These are phyloP conservation scores for Neurospora cerealis DNA, from an alignment of 495 filamentous ascomycete species.

Conservation along the genomic window DNA sequence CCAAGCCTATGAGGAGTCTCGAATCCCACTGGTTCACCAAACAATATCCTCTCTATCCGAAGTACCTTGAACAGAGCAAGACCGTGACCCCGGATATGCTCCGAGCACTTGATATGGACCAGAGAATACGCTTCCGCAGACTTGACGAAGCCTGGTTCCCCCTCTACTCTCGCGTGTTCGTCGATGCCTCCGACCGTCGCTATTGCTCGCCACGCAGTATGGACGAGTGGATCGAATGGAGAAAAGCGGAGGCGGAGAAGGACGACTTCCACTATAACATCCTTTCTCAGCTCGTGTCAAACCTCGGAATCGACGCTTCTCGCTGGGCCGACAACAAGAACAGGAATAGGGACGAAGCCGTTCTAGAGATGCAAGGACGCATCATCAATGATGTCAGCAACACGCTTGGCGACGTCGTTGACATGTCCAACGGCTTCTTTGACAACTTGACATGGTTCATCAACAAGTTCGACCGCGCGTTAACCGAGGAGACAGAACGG, in stretches of 20 bases:
- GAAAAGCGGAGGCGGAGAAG: background rate
- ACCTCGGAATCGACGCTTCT: background rate
- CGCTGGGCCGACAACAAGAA: background rate
- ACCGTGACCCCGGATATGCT: background rate
- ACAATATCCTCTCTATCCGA: slow-evolving; percentile 1
- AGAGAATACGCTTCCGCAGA: slow-evolving; percentile 1
- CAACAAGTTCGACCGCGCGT: background rate
- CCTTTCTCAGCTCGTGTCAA: background rate
- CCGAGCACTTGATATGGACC: slow-evolving; percentile 1
- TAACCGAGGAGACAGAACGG: background rate
- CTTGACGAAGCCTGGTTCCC: slow-evolving; percentile 11
- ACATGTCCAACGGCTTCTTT: background rate
- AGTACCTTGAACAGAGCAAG: background rate
- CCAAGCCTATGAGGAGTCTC: slow-evolving; percentile 7
- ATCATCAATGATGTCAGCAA: background rate
- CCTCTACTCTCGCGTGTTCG: background rate
- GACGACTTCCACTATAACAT: background rate
- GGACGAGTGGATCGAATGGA: slow-evolving; percentile 10
- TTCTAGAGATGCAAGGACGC: background rate
- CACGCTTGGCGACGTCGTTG: background rate
- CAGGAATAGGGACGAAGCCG: background rate
- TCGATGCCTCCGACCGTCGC: background rate
- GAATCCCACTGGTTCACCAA: background rate
- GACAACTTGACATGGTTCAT: background rate
- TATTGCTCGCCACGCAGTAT: slow-evolving; percentile 11